Evolutionary conservation across 2,329 filamentous ascomycete genomes (phyloP).

Genomic region (Venturia oleaginea): DNA sequence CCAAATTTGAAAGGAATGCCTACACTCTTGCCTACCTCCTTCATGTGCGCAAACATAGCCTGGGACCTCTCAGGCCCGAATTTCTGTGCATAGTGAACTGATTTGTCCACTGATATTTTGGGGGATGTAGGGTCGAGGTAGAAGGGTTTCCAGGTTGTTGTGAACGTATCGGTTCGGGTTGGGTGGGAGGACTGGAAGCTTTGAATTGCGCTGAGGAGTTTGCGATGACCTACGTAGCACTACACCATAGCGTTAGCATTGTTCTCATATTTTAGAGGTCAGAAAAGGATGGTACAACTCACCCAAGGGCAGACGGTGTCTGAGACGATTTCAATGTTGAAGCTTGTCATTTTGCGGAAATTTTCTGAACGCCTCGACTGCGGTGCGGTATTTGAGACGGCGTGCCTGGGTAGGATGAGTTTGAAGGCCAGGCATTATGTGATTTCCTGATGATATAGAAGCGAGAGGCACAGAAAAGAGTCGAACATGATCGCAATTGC

Average conservation of each 20-base stretch:
- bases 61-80: constrained; percentile 54
- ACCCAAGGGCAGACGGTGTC: constrained; percentile 68
- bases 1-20: constrained; percentile 67
- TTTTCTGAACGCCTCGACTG: constrained; percentile 8
- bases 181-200: constrained; percentile 56
- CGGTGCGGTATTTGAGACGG: background rate
- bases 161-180: constrained; percentile 56
- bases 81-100: constrained; percentile 50
- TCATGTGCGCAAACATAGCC: constrained; percentile 50
- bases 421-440: background rate
- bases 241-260: constrained; percentile 15
- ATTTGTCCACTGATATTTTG: constrained; percentile 42
- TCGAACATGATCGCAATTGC: background rate
- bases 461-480: background rate
- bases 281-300: constrained; percentile 7
- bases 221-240: constrained; percentile 70
- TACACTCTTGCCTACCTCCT: constrained; percentile 49
- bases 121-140: constrained; percentile 65
- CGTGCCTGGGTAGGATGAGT: background rate
- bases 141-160: constrained; percentile 67
- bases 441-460: background rate
- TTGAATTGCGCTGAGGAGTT: constrained; percentile 62
- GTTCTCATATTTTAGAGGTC: constrained; percentile 6
- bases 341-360: constrained; percentile 54
- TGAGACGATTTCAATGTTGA: constrained; percentile 69